Evolutionary conservation across 2,329 filamentous ascomycete species (phyloP).

Genomic region (Xylaria arbuscula): DNA sequence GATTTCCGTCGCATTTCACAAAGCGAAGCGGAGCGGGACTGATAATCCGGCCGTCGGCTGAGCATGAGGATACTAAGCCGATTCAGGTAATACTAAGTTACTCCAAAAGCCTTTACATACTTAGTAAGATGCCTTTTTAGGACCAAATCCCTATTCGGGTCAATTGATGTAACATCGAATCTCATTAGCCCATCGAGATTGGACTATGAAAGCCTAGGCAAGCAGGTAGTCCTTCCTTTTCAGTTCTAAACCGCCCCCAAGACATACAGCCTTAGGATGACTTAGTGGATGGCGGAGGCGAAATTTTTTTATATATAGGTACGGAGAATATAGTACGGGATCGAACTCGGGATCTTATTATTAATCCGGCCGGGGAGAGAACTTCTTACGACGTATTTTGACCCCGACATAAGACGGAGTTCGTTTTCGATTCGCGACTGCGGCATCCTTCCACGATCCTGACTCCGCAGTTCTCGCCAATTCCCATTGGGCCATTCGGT

Average conservation of each 20-base stretch:
- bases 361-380: neutral
- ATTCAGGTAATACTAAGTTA: slow-evolving; percentile 19
- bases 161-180: slow-evolving; percentile 3
- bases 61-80: slow-evolving; percentile 24
- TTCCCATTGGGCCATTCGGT: slow-evolving; percentile 23
- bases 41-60: slow-evolving; percentile 28
- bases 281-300: slow-evolving; percentile 17
- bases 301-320: slow-evolving; percentile 7
- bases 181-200: neutral
- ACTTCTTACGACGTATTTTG: slow-evolving; percentile 30
- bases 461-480: neutral
- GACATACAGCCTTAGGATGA: slow-evolving; percentile 1
- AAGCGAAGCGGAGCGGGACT: neutral
- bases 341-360: neutral
- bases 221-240: neutral
- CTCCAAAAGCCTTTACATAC: neutral
- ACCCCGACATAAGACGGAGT: neutral
- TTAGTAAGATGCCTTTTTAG: slow-evolving; percentile 18
- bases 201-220: neutral
- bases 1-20: neutral
- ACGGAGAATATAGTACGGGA: no score
- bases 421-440: neutral
- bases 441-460: neutral
- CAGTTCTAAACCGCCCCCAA: slow-evolving; percentile 17
- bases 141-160: slow-evolving; percentile 27